Percentiles rank a stretch among this genome's conserved stretches.
Evolutionary conservation across 2,329 filamentous ascomycete species (phyloP).

Genomic region (Aspergillus sp.): DNA sequence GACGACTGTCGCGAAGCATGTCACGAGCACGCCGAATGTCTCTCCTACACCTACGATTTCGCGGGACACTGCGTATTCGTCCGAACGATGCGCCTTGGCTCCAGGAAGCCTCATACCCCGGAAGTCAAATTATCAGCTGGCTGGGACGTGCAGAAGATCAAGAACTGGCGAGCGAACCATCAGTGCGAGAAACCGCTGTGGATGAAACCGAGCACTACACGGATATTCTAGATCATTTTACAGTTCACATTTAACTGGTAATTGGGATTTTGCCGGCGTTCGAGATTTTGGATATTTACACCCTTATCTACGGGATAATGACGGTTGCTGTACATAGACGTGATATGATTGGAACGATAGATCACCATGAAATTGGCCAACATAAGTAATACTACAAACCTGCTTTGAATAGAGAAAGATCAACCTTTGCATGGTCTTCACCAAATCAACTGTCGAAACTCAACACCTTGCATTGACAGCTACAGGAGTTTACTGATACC

Average conservation of each 20-base stretch:
- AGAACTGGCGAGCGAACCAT: constrained; percentile 19
- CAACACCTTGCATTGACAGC: no score
- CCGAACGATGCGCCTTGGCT: constrained; percentile 21
- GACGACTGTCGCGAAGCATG: constrained; percentile 28
- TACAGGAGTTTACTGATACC: no score
- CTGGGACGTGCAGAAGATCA: constrained; percentile 27
- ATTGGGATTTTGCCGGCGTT: background rate
- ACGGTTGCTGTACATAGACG: background rate
- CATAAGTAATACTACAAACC: no score
- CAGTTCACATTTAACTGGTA: background rate
- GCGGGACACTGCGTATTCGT: constrained; percentile 23
- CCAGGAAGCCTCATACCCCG: constrained; percentile 8
- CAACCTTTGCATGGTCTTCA: no score
- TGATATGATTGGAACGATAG: background rate
- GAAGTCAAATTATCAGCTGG: constrained; percentile 20
- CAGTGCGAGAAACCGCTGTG: constrained; percentile 21
- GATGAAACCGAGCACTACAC: constrained; percentile 27
- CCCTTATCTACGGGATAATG: background rate
- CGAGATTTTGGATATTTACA: background rate
- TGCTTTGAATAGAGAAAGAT: no score
- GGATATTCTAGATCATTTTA: constrained; percentile 22
- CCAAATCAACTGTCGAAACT: no score
- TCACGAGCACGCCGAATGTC: constrained; percentile 20
- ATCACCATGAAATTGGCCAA: background rate
- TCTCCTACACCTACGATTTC: constrained; percentile 26